Percentiles rank a stretch among this genome's conserved stretches.
Conservation (phyloP, 495 filamentous ascomycete genomes). For the Aspergillus affinis region DNA sequence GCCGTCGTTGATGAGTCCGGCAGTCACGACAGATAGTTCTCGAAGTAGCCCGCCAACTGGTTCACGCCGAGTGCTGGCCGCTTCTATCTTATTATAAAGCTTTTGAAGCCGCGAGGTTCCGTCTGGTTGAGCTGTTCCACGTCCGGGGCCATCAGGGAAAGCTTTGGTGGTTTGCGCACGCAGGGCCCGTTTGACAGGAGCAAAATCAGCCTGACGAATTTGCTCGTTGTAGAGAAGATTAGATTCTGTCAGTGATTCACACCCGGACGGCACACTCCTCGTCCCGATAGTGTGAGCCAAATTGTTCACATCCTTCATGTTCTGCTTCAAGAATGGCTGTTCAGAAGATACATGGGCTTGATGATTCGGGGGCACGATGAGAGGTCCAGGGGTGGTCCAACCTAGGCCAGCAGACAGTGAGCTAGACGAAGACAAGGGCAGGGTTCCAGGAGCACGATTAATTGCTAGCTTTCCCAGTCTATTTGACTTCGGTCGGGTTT, state of each 20-base stretch:
- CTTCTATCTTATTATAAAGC: slow-evolving; percentile 28
- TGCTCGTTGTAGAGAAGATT: not conserved
- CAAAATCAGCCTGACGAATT: not conserved
- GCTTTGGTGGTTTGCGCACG: not conserved
- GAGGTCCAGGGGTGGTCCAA: not conserved
- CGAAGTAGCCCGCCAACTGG: slow-evolving; percentile 24
- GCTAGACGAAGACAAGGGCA: not conserved
- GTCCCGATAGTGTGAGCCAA: not conserved
- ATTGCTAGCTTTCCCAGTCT: slow-evolving; percentile 11
- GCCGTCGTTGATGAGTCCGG: slow-evolving; percentile 13
- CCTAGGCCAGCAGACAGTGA: not conserved
- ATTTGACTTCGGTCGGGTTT: not conserved
- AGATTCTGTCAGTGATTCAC: not conserved
- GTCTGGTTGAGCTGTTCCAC: not conserved
- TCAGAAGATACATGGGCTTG: not conserved
- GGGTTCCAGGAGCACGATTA: not conserved
- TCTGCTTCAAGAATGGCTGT: not conserved
- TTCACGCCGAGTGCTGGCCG: slow-evolving; percentile 22
- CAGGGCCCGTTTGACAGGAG: not conserved
- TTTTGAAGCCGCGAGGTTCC: slow-evolving; percentile 10
- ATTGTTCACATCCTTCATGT: not conserved
- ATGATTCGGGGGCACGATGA: not conserved
- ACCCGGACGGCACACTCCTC: not conserved
- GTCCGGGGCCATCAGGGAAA: not conserved
- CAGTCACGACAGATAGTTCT: slow-evolving; percentile 24